Evolutionary conservation across 345 rosid species (phyloP), one percentile per base, ranked within the genome.

Genomic region (Bruguiera gymnorhiza): DNA sequence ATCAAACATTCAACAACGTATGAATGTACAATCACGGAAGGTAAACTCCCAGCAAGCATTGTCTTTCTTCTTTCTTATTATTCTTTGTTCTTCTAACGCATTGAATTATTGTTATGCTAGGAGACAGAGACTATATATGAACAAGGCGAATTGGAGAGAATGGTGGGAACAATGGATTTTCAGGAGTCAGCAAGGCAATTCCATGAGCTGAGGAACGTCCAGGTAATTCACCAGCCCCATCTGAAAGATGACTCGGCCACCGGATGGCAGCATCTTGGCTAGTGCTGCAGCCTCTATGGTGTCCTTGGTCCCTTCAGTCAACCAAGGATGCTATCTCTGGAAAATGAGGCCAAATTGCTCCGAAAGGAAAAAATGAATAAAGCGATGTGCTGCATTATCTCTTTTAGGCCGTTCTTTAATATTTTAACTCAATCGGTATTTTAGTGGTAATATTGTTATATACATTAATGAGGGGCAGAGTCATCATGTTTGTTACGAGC

Each of bases 231-330:
- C 57, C 82, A 85, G 39, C 3, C 58, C 15, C 66, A 71, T 69
- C 79, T 81, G 23, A 26, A 43, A 11, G 51, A 52, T 8, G 65
- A 63, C 65, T 60, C 79, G 43, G 74, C 48, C 82, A 91, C 54
- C 84, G 96, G 9, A 8, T 69, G 92, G 93, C 0, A 86, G 88
- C 20, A 70, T 87, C 69, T 75, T 90, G 72, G 71, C 78, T 1
- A 81, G 70, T 27, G 96, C 98, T 4, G 93, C 93, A 6, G 89
- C 83, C 0, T 84, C 92, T 4, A 88, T 74, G 4, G 82, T 80
- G 10, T 65, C 80, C 24, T 74, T n/a, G n/a, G n/a, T n/a, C 88
- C 66, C 83, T 90, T 66, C 73, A 87, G 63, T 81, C 89, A 9
- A 89, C 91, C 51, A 80, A 85, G 83, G 78, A 88, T 64, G 89